phyloP scores from a whole-genome alignment of 345 rosid genomes.

The Boechera retrofracta region DNA sequence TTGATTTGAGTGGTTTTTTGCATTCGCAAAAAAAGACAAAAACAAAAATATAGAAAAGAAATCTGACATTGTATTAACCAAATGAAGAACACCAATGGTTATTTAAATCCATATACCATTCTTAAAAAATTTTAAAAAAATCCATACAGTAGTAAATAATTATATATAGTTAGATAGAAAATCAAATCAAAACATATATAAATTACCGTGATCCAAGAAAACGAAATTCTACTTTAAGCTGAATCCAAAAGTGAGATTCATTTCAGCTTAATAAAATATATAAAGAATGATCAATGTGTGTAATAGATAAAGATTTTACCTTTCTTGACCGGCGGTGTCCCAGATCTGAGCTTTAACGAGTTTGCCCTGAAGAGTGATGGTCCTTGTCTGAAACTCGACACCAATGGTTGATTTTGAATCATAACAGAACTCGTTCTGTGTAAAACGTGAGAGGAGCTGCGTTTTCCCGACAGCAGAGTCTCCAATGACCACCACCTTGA shows the following conservation, averaged over 20 bases:
- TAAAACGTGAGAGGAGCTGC: slow-evolving; percentile 74
- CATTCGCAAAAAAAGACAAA: not conserved
- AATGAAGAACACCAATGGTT: not conserved
- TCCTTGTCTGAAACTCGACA: slow-evolving; percentile 84
- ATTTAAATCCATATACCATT: not conserved
- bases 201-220: slow-evolving; percentile 28
- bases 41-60: not conserved
- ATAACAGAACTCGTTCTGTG: slow-evolving; percentile 69
- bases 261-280: not conserved
- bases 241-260: slow-evolving; percentile 20
- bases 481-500: slow-evolving; percentile 80
- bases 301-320: slow-evolving; percentile 44
- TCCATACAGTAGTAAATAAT: not conserved
- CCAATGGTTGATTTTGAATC: slow-evolving; percentile 90
- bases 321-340: slow-evolving; percentile 97
- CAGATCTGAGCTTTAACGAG: slow-evolving; percentile 94
- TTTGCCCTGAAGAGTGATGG: slow-evolving; percentile 61
- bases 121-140: not conserved
- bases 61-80: not conserved
- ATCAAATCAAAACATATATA: slow-evolving; percentile 3
- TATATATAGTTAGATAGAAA: not conserved
- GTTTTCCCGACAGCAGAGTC: slow-evolving; percentile 89
- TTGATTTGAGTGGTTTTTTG: not conserved
- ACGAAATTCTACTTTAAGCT: not conserved
- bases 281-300: slow-evolving; percentile 5